Evolutionary conservation across 139 green algal species (phyloP).

Genomic region (Pleodorina starrii): DNA sequence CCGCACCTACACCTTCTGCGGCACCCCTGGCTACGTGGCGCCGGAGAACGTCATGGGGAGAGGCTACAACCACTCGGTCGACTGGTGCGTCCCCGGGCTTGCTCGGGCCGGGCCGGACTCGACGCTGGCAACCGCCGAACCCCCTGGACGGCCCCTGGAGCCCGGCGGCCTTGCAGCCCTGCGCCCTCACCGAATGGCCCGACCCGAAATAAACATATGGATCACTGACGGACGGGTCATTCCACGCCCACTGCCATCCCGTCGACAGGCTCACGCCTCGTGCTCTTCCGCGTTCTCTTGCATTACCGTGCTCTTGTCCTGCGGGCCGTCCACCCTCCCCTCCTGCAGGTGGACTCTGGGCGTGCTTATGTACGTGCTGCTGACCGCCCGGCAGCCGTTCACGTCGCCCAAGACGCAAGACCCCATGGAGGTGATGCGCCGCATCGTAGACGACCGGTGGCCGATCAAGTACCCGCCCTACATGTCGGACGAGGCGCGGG

Average conservation of each 20-base stretch:
- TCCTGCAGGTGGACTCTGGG: constrained; percentile 79
- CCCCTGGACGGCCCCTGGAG: too few relatives aligned
- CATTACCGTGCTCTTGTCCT: too few relatives aligned
- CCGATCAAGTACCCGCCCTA: constrained; percentile 92
- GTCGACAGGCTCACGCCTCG: too few relatives aligned
- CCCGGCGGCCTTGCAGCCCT: too few relatives aligned
- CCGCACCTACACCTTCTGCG: constrained; percentile 98
- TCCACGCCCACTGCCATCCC: too few relatives aligned
- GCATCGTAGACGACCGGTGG: constrained; percentile 94
- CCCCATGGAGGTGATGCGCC: constrained; percentile 92
- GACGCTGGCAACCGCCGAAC: too few relatives aligned
- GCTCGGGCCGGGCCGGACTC: too few relatives aligned
- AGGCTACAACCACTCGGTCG: constrained; percentile 93
- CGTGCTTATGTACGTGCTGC: constrained; percentile 96
- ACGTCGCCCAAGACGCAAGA: constrained; percentile 84
- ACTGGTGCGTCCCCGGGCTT: constrained; percentile 89
- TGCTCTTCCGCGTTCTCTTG: too few relatives aligned
- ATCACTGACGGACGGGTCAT: too few relatives aligned
- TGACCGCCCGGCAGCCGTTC: constrained; percentile 97
- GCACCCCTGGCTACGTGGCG: constrained; percentile 93
- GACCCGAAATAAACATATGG: too few relatives aligned
- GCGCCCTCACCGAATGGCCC: too few relatives aligned
- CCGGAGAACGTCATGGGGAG: constrained; percentile 94
- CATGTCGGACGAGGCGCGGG: constrained; percentile 69
- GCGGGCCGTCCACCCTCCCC: too few relatives aligned